These are phyloP conservation scores for Sherardia arvensis DNA, from an alignment of 257 asterid genomes.

Conservation along the genomic window DNA sequence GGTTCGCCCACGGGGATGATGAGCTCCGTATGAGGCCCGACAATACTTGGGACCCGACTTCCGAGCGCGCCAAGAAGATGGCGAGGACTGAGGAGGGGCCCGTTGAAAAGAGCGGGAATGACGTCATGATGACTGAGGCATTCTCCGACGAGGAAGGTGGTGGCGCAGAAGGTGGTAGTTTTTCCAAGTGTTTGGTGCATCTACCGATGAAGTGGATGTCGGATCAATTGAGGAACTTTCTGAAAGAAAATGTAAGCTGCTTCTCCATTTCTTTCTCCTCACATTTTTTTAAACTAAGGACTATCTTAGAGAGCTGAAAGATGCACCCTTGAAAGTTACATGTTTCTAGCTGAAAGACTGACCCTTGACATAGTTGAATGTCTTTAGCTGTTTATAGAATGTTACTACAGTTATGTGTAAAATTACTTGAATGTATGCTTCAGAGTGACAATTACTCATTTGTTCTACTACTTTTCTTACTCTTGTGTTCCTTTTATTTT, in stretches of 20 bases:
- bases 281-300: no score
- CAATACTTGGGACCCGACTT: conserved; percentile 89
- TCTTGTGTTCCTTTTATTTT: background rate
- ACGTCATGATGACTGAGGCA: conserved; percentile 88
- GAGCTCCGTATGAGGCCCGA: conserved; percentile 83
- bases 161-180: conserved; percentile 23
- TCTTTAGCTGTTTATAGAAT: background rate
- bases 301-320: background rate
- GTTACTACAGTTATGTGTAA: background rate
- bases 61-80: conserved; percentile 73
- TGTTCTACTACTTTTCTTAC: background rate
- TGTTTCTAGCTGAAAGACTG: background rate
- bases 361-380: background rate
- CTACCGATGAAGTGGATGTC: conserved; percentile 87
- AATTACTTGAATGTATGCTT: background rate
- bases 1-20: conserved; percentile 77
- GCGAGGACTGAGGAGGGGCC: conserved; percentile 27
- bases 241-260: conserved; percentile 43
- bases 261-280: background rate
- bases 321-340: background rate
- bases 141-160: conserved; percentile 36
- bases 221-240: conserved; percentile 58
- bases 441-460: background rate
- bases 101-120: conserved; percentile 16
- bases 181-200: conserved; percentile 67